Percentiles rank a stretch among this genome's conserved stretches.
Evolutionary conservation across 1,139 yeast genomes (phyloP).

Genomic region (Yamadazyma spencermartinsiae): DNA sequence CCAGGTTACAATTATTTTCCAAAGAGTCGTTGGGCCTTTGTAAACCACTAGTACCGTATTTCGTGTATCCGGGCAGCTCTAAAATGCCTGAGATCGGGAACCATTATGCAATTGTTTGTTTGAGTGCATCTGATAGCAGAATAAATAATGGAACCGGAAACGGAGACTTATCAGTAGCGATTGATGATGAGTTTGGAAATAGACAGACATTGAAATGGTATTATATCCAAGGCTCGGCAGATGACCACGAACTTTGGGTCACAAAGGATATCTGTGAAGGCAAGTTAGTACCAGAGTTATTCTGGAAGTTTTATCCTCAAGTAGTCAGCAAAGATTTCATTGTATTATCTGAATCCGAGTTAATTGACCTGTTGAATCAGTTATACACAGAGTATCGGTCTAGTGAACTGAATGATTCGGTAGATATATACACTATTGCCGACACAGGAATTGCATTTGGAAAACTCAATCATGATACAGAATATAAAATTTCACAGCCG

Average conservation of each 20-base stretch:
- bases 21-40: constrained; percentile 31
- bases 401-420: not conserved
- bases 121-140: constrained; percentile 56
- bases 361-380: constrained; percentile 17
- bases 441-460: constrained; percentile 36
- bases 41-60: constrained; percentile 63
- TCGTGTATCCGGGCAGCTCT: constrained; percentile 62
- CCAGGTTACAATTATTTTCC: constrained; percentile 35
- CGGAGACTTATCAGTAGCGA: constrained; percentile 38
- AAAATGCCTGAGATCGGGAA: constrained; percentile 1
- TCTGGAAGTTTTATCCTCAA: constrained; percentile 51
- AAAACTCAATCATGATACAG: constrained; percentile 18
- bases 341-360: constrained; percentile 31
- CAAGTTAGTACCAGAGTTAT: constrained; percentile 49
- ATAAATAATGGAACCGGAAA: constrained; percentile 12
- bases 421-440: not conserved
- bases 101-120: constrained; percentile 36
- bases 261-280: constrained; percentile 35
- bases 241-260: constrained; percentile 91
- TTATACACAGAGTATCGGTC: not conserved
- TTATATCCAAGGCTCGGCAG: constrained; percentile 91
- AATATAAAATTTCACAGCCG: constrained; percentile 13
- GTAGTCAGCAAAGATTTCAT: constrained; percentile 34
- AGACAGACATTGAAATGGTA: constrained; percentile 21
- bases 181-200: constrained; percentile 7